These are phyloP conservation scores for Syzygium jambos DNA, from an alignment of 345 rosid species.

Conservation along the genomic window DNA sequence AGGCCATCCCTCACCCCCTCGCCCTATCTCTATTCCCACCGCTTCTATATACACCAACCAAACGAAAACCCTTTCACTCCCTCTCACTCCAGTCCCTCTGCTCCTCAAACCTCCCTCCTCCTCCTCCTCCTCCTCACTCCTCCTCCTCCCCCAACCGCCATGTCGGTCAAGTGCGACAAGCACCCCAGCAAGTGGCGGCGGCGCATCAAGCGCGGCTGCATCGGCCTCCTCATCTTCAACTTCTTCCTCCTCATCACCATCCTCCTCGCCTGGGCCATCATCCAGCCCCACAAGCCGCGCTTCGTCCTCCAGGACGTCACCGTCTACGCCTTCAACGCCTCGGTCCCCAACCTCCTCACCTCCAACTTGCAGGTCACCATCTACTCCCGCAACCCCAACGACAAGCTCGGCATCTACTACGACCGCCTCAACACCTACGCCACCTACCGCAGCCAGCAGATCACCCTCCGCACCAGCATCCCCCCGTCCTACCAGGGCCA, in stretches of 20 bases:
- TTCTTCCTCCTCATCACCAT: slow-evolving; percentile 42
- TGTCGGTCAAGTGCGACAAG: slow-evolving; percentile 45
- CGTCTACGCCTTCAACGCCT: slow-evolving; percentile 72
- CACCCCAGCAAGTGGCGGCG: slow-evolving; percentile 21
- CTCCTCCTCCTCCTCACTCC: background rate
- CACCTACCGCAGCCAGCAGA: slow-evolving; percentile 62
- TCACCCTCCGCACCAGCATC: slow-evolving; percentile 50
- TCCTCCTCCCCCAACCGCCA: background rate
- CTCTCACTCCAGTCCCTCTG: background rate
- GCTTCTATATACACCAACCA: background rate
- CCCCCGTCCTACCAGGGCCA: slow-evolving; percentile 51
- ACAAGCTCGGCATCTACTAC: slow-evolving; percentile 75
- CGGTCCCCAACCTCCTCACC: slow-evolving; percentile 62
- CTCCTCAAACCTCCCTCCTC: background rate
- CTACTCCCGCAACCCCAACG: slow-evolving; percentile 75
- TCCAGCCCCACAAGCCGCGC: slow-evolving; percentile 70
- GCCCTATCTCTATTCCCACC: background rate
- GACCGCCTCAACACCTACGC: slow-evolving; percentile 71
- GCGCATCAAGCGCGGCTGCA: slow-evolving; percentile 21
- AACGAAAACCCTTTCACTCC: background rate
- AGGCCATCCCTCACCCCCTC: background rate
- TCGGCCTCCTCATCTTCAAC: slow-evolving; percentile 40
- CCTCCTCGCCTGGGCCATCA: slow-evolving; percentile 80
- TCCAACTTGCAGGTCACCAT: slow-evolving; percentile 74
- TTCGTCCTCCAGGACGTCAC: slow-evolving; percentile 92